Evolutionary conservation across 23 red algal species (phyloP).

Genomic region (Rhodosorus marinus): DNA sequence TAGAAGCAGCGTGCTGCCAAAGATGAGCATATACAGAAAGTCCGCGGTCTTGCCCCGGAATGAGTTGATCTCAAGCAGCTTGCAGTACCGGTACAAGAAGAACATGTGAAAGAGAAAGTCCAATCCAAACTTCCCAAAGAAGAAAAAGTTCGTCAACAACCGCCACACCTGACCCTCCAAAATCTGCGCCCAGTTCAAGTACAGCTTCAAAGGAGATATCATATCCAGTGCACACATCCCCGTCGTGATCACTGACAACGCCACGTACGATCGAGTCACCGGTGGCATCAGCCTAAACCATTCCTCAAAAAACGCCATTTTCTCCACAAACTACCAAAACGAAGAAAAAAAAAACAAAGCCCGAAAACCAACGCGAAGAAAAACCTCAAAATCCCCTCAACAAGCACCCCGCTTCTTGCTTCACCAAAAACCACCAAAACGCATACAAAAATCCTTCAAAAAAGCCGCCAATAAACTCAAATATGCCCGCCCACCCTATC

Average conservation of each 20-base stretch:
- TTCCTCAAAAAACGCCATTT: slow-evolving; percentile 70
- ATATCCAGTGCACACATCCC: slow-evolving; percentile 50
- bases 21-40: slow-evolving; percentile 74
- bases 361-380: no score
- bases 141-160: slow-evolving; percentile 81
- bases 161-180: slow-evolving; percentile 60
- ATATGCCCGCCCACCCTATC: no score
- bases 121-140: slow-evolving; percentile 69
- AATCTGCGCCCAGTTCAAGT: slow-evolving; percentile 67
- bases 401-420: no score
- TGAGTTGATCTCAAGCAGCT: slow-evolving; percentile 78
- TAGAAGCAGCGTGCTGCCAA: slow-evolving; percentile 55
- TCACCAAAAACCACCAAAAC: no score
- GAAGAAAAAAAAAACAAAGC: no score
- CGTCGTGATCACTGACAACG: slow-evolving; percentile 49
- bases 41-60: slow-evolving; percentile 92
- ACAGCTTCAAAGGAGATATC: slow-evolving; percentile 87
- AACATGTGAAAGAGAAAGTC: slow-evolving; percentile 99
- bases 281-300: slow-evolving; percentile 60
- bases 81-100: slow-evolving; percentile 80
- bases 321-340: no score
- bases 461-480: no score
- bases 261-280: slow-evolving; percentile 72
- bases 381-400: no score
- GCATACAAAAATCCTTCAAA: no score